Evolutionary conservation across 257 asterid genomes (phyloP).

Genomic region (Salvia rosmarinus): DNA sequence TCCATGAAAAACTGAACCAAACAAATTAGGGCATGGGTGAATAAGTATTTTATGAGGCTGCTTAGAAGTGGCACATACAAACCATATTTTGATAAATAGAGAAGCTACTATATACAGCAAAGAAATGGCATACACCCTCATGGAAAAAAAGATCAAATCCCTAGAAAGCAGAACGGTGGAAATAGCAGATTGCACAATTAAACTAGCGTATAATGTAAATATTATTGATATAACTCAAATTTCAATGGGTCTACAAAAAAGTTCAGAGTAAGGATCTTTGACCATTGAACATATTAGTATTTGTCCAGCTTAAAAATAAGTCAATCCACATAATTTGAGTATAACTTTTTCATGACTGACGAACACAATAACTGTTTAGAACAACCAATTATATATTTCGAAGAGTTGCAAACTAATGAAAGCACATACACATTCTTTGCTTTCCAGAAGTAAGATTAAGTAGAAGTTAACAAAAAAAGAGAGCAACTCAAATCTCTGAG

Average conservation of each 20-base stretch:
- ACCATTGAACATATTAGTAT: slow-evolving; percentile 1
- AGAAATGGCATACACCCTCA: slow-evolving; percentile 5
- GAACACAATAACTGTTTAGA: slow-evolving; percentile 11
- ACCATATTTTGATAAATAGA: slow-evolving; percentile 7
- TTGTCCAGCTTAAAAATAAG: neutral
- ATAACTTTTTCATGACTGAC: neutral
- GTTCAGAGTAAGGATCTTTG: neutral
- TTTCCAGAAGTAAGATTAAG: neutral
- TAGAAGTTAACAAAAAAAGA: neutral
- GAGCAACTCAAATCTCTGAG: slow-evolving; percentile 3
- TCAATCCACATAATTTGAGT: neutral
- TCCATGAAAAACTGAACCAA: slow-evolving; percentile 90
- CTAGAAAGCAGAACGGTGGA: neutral
- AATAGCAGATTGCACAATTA: neutral
- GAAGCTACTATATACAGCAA: neutral
- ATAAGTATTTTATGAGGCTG: slow-evolving; percentile 15
- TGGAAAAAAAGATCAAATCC: neutral
- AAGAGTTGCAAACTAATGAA: slow-evolving; percentile 6
- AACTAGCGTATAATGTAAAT: neutral
- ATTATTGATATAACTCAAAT: slow-evolving; percentile 5
- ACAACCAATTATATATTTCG: neutral
- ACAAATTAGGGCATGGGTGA: slow-evolving; percentile 30
- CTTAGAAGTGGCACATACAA: neutral
- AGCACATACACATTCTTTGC: neutral
- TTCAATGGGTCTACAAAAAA: neutral